phyloP scores from a whole-genome alignment of 2,329 filamentous ascomycete species.

The Ophiosphaerella narmari region DNA sequence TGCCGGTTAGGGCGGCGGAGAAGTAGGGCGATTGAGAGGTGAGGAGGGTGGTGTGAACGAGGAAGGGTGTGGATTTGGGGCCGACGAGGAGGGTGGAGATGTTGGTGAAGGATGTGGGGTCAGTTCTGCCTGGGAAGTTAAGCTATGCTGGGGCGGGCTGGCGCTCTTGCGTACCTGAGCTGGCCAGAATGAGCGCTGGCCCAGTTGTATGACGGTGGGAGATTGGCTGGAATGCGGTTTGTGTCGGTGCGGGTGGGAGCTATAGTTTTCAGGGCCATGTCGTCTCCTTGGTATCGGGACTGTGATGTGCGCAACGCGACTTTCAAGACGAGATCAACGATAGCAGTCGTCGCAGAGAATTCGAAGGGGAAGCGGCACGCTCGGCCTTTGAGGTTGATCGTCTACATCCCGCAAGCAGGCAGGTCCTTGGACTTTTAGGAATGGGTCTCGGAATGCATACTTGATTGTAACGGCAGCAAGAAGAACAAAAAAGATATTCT shows the following conservation, averaged over 20 bases:
- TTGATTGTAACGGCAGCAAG: conserved; percentile 12
- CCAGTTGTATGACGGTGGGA: conserved; percentile 40
- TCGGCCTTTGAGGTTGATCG: conserved; percentile 10
- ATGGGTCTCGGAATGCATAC: conserved; percentile 29
- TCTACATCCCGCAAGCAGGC: conserved; percentile 17
- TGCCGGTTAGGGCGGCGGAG: conserved; percentile 54
- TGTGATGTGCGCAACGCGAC: neutral
- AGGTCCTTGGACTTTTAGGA: conserved; percentile 16
- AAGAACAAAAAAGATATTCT: conserved; percentile 11
- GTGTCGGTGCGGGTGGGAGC: conserved; percentile 16
- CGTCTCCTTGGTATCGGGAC: neutral
- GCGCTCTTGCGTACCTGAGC: conserved; percentile 30
- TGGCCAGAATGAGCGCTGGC: conserved; percentile 20
- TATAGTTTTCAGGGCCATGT: conserved; percentile 16
- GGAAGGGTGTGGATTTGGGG: conserved; percentile 46
- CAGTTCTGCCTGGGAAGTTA: conserved; percentile 34
- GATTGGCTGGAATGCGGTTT: conserved; percentile 29
- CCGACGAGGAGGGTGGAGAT: conserved; percentile 48
- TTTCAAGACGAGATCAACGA: conserved; percentile 1
- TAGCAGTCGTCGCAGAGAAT: neutral
- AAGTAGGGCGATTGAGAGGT: conserved; percentile 56
- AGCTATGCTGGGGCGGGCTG: neutral
- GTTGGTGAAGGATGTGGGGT: conserved; percentile 48
- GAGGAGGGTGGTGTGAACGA: conserved; percentile 56
- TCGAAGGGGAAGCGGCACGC: neutral